Base-by-base conservation (phyloP, 208 protist species). In the Crithidia acanthocephali region DNA sequence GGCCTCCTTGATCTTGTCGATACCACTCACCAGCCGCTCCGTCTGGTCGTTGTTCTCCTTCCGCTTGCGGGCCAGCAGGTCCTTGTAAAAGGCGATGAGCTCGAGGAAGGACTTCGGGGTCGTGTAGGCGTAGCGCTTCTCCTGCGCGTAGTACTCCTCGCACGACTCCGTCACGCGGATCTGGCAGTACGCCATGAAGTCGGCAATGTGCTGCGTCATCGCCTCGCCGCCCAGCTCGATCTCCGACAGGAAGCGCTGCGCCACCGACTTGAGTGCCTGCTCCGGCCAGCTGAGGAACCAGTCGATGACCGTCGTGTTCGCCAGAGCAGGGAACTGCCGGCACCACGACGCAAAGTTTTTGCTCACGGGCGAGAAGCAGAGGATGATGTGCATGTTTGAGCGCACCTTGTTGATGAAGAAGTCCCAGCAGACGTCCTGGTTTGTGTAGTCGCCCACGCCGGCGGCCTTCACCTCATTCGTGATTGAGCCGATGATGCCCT, bases 21-120 rank as follows among this genome's bases (percentile, higher is more conserved):
- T 97, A 85, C 95, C 95, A 69, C 86, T 97, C 20, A 92, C 86
- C 4, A 99, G 83, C 18, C 98, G 91, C 16, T 98, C 87, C 33
- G 96, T 98, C 68, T 97, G 89, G 68, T 95, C 90, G n/a, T 75
- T 82, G 40, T 98, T 88, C 53, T 98, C 87, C 57, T 83, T 76
- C 18, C 97, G 86, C 84, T 98, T 98, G 69, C 97, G 92, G 9
- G 76, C 68, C 48, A 99, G 86, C 63, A 99, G 85, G 30, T 87
- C 80, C 80, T 99, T 98, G 89, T 99, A 99, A 57, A 99, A 96
- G 33, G 91, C 90, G 79, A 99, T 99, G 8, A 99, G 91, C 86
- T 99, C 98, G 23, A 99, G 85, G 88, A 99, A 99, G 5, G 91
- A 98, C 86, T 99, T 99, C 52, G 99, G 99, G 33, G 99, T 99